Conservation (phyloP, 495 filamentous ascomycete genomes). For the Neurospora sp. region DNA sequence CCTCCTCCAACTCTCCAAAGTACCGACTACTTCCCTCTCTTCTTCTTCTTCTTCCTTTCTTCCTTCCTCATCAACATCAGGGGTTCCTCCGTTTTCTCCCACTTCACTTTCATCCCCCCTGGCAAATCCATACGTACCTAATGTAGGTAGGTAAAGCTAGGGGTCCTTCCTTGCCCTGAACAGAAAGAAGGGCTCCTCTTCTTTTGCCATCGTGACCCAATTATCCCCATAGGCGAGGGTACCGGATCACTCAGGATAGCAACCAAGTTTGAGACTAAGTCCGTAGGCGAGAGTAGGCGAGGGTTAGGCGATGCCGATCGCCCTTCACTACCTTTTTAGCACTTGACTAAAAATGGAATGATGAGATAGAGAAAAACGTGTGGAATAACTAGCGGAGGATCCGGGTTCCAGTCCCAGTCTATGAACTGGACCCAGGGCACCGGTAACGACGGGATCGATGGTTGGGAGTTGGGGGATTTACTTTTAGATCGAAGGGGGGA, state of each 20-base stretch:
- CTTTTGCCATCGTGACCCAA: neutral
- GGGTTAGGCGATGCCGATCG: neutral
- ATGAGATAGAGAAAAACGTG: neutral
- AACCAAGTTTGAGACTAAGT: neutral
- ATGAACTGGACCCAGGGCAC: neutral
- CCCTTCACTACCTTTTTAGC: neutral
- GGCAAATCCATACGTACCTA: too few relatives aligned
- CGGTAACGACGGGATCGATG: neutral
- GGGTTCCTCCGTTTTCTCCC: neutral
- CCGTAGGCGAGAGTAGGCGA: neutral
- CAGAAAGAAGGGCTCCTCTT: neutral
- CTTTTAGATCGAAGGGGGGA: neutral
- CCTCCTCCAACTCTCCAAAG: neutral
- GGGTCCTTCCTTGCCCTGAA: too few relatives aligned
- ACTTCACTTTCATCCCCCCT: neutral
- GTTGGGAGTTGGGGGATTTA: neutral
- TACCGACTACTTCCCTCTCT: neutral
- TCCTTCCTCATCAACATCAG: neutral
- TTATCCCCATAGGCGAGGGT: neutral
- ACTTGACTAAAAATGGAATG: neutral
- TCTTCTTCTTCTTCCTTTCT: neutral
- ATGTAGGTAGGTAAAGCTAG: too few relatives aligned
- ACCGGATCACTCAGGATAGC: neutral
- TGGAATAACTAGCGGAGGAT: neutral
- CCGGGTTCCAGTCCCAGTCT: neutral